Evolutionary conservation across 208 protist species (phyloP).

Genomic region (Acanthamoeba royreba): DNA sequence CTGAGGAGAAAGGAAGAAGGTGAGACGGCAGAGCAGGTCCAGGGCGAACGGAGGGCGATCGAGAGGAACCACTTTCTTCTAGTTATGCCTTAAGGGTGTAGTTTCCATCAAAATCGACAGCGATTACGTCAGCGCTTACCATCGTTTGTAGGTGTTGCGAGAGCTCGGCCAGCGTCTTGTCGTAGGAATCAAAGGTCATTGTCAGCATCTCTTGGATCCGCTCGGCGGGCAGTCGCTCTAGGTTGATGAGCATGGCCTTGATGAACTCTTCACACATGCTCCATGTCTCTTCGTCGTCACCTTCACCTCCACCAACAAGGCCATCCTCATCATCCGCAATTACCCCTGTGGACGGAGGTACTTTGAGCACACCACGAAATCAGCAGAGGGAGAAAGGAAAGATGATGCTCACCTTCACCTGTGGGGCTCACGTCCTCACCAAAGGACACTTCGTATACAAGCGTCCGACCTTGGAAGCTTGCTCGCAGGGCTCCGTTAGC

Average conservation of each 20-base stretch:
- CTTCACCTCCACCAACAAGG: neutral
- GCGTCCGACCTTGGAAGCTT: neutral
- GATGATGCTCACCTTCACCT: neutral
- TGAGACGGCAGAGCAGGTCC: no score
- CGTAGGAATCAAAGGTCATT: conserved; percentile 7
- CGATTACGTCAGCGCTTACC: neutral
- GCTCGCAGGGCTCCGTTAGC: neutral
- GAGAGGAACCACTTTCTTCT: neutral
- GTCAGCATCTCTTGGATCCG: conserved; percentile 1
- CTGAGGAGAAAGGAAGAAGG: no score
- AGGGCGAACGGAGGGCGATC: neutral
- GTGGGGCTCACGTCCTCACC: neutral
- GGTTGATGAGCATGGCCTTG: conserved; percentile 44
- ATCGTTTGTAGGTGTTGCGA: neutral
- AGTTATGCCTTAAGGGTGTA: neutral
- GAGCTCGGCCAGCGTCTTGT: neutral
- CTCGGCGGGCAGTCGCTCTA: neutral
- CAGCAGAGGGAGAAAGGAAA: neutral
- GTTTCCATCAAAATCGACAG: neutral
- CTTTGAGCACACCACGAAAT: neutral
- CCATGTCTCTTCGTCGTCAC: neutral
- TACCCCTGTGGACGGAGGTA: neutral
- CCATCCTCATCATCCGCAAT: neutral
- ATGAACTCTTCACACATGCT: conserved; percentile 24
- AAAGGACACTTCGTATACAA: neutral